phyloP scores from a whole-genome alignment of 768 basidiomycete species.

The Paxillus rubicundulus region DNA sequence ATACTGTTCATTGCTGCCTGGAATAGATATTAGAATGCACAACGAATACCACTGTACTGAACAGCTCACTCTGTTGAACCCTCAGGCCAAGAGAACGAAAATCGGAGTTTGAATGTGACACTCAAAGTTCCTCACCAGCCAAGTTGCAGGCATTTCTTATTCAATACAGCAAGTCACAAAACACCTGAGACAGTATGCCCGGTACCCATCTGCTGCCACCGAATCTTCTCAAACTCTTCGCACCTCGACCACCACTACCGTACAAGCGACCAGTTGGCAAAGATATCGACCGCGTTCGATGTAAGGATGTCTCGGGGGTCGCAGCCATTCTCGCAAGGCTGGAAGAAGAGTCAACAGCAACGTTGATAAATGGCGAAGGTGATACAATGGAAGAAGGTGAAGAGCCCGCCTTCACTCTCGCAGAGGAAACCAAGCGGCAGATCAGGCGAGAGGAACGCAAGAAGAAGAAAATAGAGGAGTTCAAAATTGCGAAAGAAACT shows the following conservation, averaged over 20 bases:
- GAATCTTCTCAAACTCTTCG: conserved; percentile 94
- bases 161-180: not conserved
- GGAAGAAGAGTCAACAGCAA: conserved; percentile 73
- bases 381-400: conserved; percentile 84
- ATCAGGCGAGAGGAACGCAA: conserved; percentile 76
- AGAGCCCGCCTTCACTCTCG: conserved; percentile 75
- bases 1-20: conserved; percentile 20
- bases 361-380: conserved; percentile 54
- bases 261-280: conserved; percentile 83
- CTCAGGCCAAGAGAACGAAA: conserved; percentile 9
- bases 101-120: conserved; percentile 35
- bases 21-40: not conserved
- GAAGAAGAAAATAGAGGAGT: conserved; percentile 72
- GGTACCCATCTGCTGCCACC: conserved; percentile 91
- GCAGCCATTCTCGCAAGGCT: conserved; percentile 68
- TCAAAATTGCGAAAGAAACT: conserved; percentile 76
- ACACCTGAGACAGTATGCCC: conserved; percentile 29
- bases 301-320: conserved; percentile 76
- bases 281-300: conserved; percentile 71
- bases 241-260: conserved; percentile 86
- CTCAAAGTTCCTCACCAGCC: not conserved
- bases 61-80: conserved; percentile 1
- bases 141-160: not conserved
- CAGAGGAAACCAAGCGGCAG: conserved; percentile 79
- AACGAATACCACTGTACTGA: conserved; percentile 1